Evolutionary conservation across 257 asterid genomes (phyloP).

Genomic region (Solanum tarijense): DNA sequence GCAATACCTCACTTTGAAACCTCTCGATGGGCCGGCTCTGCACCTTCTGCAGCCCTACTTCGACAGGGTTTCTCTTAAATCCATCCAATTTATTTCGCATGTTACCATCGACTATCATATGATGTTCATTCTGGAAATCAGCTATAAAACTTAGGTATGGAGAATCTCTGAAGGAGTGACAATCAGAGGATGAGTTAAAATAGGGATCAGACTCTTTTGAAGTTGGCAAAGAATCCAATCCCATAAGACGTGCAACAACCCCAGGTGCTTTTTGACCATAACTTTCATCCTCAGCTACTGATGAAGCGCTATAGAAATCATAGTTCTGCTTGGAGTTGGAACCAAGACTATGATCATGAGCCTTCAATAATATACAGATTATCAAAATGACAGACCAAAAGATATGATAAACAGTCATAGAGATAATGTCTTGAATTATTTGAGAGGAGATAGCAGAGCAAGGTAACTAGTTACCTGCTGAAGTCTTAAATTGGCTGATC

Average conservation of each 20-base stretch:
- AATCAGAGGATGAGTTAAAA: slow-evolving; percentile 30
- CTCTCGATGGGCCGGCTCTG: slow-evolving; percentile 66
- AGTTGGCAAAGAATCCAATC: slow-evolving; percentile 77
- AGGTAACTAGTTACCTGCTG: slow-evolving; percentile 43
- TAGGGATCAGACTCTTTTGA: slow-evolving; percentile 43
- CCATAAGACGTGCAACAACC: slow-evolving; percentile 99
- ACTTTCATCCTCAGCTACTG: slow-evolving; percentile 48
- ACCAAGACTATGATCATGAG: slow-evolving; percentile 37
- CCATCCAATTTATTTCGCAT: slow-evolving; percentile 81
- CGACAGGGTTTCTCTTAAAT: slow-evolving; percentile 53
- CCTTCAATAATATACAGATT: slow-evolving; percentile 31
- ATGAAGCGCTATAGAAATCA: slow-evolving; percentile 46
- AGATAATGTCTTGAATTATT: not conserved
- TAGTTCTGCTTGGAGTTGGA: slow-evolving; percentile 19
- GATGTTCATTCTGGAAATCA: slow-evolving; percentile 48
- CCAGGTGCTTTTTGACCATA: slow-evolving; percentile 68
- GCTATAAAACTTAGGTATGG: slow-evolving; percentile 32
- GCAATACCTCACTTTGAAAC: slow-evolving; percentile 77
- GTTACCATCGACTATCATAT: slow-evolving; percentile 64
- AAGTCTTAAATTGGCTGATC: slow-evolving; percentile 28
- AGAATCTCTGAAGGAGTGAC: slow-evolving; percentile 55
- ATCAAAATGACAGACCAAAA: not conserved
- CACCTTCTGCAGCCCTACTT: slow-evolving; percentile 51
- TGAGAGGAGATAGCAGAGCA: not conserved
- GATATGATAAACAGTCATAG: not conserved